phyloP scores from a whole-genome alignment of 352 stramenopile species.

The Globisporangium radiosum region DNA sequence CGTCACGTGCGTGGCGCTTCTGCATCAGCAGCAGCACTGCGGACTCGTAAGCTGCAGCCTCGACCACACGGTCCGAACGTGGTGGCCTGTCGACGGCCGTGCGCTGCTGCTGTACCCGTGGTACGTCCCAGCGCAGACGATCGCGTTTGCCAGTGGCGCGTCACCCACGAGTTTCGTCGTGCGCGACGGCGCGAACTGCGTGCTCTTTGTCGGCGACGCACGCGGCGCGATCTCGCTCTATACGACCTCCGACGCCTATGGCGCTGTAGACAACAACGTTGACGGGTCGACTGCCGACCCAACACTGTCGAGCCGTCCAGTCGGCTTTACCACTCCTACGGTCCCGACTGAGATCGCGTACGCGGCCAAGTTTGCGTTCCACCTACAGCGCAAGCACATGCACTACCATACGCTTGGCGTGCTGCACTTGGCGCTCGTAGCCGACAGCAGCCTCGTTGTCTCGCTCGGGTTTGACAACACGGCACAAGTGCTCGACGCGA shows the following conservation, averaged over 20 bases:
- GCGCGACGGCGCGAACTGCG: constrained; percentile 30
- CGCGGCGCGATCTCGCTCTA: constrained; percentile 57
- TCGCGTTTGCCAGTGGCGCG: constrained; percentile 37
- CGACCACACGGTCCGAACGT: constrained; percentile 64
- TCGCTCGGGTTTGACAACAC: constrained; percentile 74
- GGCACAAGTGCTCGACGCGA: constrained; percentile 60
- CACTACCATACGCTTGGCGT: constrained; percentile 67
- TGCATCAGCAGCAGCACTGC: constrained; percentile 31
- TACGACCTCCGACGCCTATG: constrained; percentile 10
- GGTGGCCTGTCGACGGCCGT: constrained; percentile 49
- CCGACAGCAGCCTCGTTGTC: constrained; percentile 65
- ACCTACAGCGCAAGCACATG: constrained; percentile 49
- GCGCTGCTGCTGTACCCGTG: constrained; percentile 59
- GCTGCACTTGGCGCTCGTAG: constrained; percentile 41
- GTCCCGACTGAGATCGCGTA: constrained; percentile 6
- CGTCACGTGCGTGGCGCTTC: constrained; percentile 39
- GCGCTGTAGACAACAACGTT: constrained; percentile 3
- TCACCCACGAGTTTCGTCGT: constrained; percentile 59
- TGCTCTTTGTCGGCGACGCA: constrained; percentile 62
- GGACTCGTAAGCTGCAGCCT: constrained; percentile 65
- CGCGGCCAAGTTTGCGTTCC: constrained; percentile 31
- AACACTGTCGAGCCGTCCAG: not conserved
- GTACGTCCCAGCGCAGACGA: constrained; percentile 53
- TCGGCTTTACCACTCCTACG: not conserved
- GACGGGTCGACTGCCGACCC: not conserved